These are phyloP conservation scores for Solanum tarijense DNA, from an alignment of 257 asterid genomes.

Conservation along the genomic window DNA sequence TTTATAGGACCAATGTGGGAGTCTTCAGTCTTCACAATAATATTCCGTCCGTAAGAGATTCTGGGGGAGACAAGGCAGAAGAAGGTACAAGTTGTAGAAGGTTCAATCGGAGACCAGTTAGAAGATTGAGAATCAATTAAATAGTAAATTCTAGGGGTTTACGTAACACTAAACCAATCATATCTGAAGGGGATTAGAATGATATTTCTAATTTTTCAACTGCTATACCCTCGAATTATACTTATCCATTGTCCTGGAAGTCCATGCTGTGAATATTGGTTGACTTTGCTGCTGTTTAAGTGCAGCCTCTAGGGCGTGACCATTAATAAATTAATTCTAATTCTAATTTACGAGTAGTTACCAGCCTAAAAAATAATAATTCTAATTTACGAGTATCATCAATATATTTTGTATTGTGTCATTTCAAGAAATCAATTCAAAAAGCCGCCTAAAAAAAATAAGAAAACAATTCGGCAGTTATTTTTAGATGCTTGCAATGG, in stretches of 20 bases:
- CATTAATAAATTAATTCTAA: background rate
- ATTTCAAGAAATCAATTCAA: background rate
- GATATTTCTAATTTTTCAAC: background rate
- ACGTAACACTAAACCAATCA: background rate
- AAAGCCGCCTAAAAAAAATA: background rate
- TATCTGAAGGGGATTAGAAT: background rate
- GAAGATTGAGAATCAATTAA: background rate
- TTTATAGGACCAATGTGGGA: background rate
- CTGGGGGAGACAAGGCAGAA: background rate
- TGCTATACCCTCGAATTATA: background rate
- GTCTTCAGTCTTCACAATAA: background rate
- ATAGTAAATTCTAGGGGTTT: background rate
- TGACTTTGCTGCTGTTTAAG: background rate
- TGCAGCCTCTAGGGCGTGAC: background rate
- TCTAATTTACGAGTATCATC: background rate
- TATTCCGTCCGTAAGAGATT: background rate
- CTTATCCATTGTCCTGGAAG: background rate
- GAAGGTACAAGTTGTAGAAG: background rate
- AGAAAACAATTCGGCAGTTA: background rate
- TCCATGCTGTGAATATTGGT: background rate
- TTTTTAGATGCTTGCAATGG: background rate
- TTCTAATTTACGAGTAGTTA: background rate
- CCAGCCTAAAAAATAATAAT: background rate
- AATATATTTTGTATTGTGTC: background rate
- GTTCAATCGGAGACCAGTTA: background rate